A percentile compares a stretch with the other conserved stretches of the same genome.
phyloP scores from a whole-genome alignment of 2,329 filamentous ascomycete genomes.

The Aspergillus pseudoviridinutans region DNA sequence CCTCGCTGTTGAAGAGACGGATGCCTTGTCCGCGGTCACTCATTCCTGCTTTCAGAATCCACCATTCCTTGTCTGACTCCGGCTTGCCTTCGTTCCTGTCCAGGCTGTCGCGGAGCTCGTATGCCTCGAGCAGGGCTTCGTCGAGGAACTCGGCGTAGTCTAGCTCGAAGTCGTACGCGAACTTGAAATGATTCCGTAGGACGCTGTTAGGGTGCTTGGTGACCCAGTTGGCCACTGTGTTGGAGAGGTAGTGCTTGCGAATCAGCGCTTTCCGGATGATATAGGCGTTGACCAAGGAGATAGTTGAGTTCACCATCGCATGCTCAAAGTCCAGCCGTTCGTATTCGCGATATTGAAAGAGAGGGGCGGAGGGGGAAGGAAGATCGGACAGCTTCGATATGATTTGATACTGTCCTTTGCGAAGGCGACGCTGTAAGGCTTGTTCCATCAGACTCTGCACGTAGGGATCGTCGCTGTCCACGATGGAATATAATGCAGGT shows the following conservation, averaged over 20 bases:
- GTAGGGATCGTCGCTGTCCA: constrained; percentile 84
- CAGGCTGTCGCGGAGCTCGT: constrained; percentile 77
- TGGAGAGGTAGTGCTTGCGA: constrained; percentile 87
- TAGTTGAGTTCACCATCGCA: constrained; percentile 57
- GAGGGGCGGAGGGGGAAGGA: constrained; percentile 42
- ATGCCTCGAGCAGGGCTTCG: constrained; percentile 85
- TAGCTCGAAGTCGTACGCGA: constrained; percentile 82
- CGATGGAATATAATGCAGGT: constrained; percentile 61
- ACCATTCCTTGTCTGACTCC: constrained; percentile 69
- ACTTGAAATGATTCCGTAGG: constrained; percentile 67
- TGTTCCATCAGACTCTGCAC: constrained; percentile 79
- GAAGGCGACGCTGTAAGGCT: constrained; percentile 63
- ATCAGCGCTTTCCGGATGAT: constrained; percentile 95
- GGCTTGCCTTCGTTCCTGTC: constrained; percentile 65
- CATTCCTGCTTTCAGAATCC: constrained; percentile 98
- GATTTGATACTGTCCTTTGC: constrained; percentile 51
- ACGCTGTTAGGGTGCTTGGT: constrained; percentile 73
- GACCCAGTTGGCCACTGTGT: constrained; percentile 79
- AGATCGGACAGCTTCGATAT: constrained; percentile 51
- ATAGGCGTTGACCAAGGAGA: constrained; percentile 78
- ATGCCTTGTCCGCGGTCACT: constrained; percentile 95
- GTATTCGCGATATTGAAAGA: constrained; percentile 81
- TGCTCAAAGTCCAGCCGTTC: constrained; percentile 83
- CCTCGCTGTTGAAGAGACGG: constrained; percentile 77
- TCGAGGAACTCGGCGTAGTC: constrained; percentile 97